These are phyloP conservation scores for Coemansia sp. DNA, from an alignment of 192 early-diverging fungal genomes.

Conservation along the genomic window DNA sequence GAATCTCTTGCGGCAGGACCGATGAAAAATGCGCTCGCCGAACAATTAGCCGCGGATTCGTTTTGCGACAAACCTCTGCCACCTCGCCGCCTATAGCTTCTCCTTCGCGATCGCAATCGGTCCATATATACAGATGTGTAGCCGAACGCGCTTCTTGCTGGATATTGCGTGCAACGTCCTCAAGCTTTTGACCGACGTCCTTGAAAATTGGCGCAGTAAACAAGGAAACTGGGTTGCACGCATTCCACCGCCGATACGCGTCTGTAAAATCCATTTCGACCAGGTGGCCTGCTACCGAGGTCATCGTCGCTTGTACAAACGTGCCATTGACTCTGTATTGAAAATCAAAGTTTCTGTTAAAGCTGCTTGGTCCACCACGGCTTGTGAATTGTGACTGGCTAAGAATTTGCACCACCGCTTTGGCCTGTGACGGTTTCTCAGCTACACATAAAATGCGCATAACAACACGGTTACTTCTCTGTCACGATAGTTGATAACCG, in stretches of 20 bases:
- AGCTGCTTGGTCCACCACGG: constrained; percentile 51
- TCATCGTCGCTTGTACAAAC: constrained; percentile 72
- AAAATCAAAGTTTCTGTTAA: constrained; percentile 84
- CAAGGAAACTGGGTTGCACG: constrained; percentile 58
- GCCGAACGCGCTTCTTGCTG: constrained; percentile 59
- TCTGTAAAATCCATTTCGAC: constrained; percentile 66
- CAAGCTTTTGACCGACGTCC: constrained; percentile 39
- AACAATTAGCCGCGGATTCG: constrained; percentile 68
- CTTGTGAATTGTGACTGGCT: constrained; percentile 52
- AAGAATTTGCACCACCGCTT: constrained; percentile 76
- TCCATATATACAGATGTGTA: constrained; percentile 90
- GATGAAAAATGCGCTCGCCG: constrained; percentile 88
- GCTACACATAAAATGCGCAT: constrained; percentile 94
- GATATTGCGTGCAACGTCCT: constrained; percentile 67
- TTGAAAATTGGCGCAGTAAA: constrained; percentile 71
- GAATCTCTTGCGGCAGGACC: constrained; percentile 77
- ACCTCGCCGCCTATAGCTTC: constrained; percentile 92
- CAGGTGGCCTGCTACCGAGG: constrained; percentile 81
- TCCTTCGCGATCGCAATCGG: constrained; percentile 97
- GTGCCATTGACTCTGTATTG: constrained; percentile 58
- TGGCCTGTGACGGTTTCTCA: constrained; percentile 90
- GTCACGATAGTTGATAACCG: too few species aligned
- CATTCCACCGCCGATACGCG: constrained; percentile 63
- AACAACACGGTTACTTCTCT: too few species aligned
- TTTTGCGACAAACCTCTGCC: constrained; percentile 60